These are phyloP conservation scores for Pyrenophora teres DNA, from an alignment of 2,329 filamentous ascomycete genomes.

Conservation along the genomic window DNA sequence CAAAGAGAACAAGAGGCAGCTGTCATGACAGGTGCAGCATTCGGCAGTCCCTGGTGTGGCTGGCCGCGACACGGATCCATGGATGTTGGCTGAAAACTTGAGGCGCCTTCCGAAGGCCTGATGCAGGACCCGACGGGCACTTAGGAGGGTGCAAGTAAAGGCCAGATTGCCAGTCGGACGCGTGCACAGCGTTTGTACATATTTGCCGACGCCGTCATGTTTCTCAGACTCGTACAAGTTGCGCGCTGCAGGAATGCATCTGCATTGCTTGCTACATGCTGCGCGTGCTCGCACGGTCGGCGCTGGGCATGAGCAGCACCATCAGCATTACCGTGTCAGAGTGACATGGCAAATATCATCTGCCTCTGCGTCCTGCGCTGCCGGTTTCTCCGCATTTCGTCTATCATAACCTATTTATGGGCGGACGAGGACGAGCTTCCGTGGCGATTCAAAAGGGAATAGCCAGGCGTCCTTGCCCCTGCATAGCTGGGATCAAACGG, in stretches of 20 bases:
- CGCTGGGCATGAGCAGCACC: neutral
- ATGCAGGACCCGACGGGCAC: neutral
- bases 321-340: neutral
- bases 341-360: constrained; percentile 6
- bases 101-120: constrained; percentile 16
- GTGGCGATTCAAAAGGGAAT: constrained; percentile 26
- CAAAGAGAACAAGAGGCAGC: neutral
- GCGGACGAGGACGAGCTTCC: constrained; percentile 35
- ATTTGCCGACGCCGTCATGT: constrained; percentile 16
- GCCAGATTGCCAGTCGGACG: neutral
- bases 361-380: constrained; percentile 21
- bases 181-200: constrained; percentile 8
- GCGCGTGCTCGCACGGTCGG: neutral
- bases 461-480: constrained; percentile 32
- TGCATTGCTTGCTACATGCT: neutral
- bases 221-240: neutral
- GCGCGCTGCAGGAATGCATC: neutral
- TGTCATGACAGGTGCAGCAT: neutral
- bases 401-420: constrained; percentile 41
- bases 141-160: no score
- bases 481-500: constrained; percentile 30
- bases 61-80: constrained; percentile 21
- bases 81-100: constrained; percentile 8
- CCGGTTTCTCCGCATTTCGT: constrained; percentile 45
- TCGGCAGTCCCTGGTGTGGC: constrained; percentile 6